Conservation (phyloP, 129 eudicot species). For the Flaveria ramosissima region DNA sequence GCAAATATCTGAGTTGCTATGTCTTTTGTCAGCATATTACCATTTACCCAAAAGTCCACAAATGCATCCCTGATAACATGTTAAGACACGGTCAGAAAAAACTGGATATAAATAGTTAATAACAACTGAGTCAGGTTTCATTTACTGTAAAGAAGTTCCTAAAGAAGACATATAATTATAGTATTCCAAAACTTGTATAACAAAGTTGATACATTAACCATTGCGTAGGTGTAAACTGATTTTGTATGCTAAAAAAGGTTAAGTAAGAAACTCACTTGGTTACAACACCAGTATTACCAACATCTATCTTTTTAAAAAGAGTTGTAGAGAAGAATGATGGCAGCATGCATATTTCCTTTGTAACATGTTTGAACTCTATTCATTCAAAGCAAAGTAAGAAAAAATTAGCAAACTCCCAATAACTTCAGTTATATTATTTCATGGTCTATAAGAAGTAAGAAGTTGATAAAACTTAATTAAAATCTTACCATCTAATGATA, state of each 20-base stretch:
- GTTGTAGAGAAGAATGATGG: slow-evolving; percentile 60
- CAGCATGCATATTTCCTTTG: slow-evolving; percentile 64
- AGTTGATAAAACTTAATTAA: neutral
- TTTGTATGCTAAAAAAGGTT: neutral
- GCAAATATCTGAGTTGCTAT: slow-evolving; percentile 52
- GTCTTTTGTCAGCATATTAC: slow-evolving; percentile 65
- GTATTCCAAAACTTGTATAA: too few species aligned
- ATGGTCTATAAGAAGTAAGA: neutral
- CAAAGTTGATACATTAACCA: slow-evolving; percentile 1
- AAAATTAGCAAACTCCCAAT: neutral
- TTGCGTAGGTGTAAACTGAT: neutral
- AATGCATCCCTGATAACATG: slow-evolving; percentile 54
- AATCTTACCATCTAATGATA: slow-evolving; percentile 55
- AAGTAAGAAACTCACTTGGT: slow-evolving; percentile 45
- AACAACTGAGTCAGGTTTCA: too few species aligned
- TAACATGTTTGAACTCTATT: slow-evolving; percentile 57
- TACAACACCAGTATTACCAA: slow-evolving; percentile 45
- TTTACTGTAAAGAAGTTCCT: neutral
- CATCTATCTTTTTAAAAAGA: slow-evolving; percentile 58
- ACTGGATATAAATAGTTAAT: neutral
- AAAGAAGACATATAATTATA: neutral
- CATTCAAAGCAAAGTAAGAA: neutral
- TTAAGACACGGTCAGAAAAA: neutral
- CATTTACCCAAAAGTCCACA: slow-evolving; percentile 62
- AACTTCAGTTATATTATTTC: neutral